Conservation (phyloP, 306 rosid species). For the Pueraria montana region DNA sequence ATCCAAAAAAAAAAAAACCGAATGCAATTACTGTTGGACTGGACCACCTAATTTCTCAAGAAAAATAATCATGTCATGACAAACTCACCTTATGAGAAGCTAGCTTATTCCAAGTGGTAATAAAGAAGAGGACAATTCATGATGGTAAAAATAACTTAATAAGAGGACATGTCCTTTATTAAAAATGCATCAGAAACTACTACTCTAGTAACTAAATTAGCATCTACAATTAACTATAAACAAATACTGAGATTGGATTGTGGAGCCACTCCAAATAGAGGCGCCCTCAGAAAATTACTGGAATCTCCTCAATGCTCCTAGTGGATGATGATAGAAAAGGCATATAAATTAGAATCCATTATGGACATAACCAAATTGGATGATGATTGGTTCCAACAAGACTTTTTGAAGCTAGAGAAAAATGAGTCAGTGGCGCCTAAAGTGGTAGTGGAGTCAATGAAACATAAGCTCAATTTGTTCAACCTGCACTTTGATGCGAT, state of each 20-base stretch:
- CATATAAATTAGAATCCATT: too few species aligned
- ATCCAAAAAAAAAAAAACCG: too few species aligned
- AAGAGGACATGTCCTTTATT: background rate
- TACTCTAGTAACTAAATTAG: background rate
- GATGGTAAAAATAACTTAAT: background rate
- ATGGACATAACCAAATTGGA: too few species aligned
- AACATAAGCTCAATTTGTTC: too few species aligned
- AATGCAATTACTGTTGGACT: conserved; percentile 35
- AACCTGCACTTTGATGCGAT: too few species aligned
- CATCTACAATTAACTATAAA: background rate
- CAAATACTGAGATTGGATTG: background rate
- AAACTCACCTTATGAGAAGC: background rate
- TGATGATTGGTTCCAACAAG: too few species aligned
- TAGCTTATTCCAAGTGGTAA: background rate
- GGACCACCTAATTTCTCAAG: conserved; percentile 37
- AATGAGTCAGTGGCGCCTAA: too few species aligned
- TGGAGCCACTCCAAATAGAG: background rate
- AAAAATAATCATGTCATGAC: background rate
- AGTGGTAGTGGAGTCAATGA: too few species aligned
- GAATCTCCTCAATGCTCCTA: too few species aligned
- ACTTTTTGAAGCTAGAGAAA: too few species aligned
- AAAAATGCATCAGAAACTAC: background rate
- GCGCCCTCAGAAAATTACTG: conserved; percentile 33
- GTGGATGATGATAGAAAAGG: too few species aligned
- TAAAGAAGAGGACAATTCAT: too few species aligned